These are phyloP conservation scores for Mycena chlorophos DNA, from an alignment of 768 basidiomycete species.

Conservation along the genomic window DNA sequence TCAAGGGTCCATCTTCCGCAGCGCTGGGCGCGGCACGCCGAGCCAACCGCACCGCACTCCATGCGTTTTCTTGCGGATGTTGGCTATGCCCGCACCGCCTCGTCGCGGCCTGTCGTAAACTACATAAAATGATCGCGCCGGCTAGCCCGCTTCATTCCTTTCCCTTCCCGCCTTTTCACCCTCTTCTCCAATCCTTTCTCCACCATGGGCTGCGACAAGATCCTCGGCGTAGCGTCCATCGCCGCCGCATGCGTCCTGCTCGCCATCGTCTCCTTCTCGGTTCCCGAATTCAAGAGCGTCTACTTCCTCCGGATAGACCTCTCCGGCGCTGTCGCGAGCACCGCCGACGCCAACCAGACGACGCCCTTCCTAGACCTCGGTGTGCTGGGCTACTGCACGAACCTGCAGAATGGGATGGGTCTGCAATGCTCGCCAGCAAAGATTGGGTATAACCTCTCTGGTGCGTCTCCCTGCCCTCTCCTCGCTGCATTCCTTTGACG, in stretches of 20 bases:
- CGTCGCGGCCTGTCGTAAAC: no score
- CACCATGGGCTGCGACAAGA: slow-evolving; percentile 28
- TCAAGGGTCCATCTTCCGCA: no score
- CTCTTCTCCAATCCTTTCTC: background rate
- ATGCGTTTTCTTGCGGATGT: no score
- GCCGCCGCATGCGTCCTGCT: slow-evolving; percentile 58
- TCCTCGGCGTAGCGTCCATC: slow-evolving; percentile 64
- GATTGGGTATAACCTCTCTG: slow-evolving; percentile 67
- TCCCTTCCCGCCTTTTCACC: background rate
- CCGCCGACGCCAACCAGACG: slow-evolving; percentile 8
- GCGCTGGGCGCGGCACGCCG: no score
- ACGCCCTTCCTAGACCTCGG: slow-evolving; percentile 51
- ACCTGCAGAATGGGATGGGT: slow-evolving; percentile 32
- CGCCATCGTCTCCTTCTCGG: slow-evolving; percentile 65
- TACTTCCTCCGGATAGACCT: slow-evolving; percentile 61
- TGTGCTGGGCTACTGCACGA: slow-evolving; percentile 64
- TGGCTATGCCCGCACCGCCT: no score
- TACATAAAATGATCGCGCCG: no score
- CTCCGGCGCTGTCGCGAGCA: slow-evolving; percentile 35
- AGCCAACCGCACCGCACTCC: no score
- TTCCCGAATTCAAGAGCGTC: slow-evolving; percentile 65
- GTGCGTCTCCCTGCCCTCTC: slow-evolving; percentile 26
- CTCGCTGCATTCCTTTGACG: background rate
- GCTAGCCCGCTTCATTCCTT: background rate
- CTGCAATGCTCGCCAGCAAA: slow-evolving; percentile 58